Conservation (phyloP, 306 rosid species). For the Dryas drummondii region DNA sequence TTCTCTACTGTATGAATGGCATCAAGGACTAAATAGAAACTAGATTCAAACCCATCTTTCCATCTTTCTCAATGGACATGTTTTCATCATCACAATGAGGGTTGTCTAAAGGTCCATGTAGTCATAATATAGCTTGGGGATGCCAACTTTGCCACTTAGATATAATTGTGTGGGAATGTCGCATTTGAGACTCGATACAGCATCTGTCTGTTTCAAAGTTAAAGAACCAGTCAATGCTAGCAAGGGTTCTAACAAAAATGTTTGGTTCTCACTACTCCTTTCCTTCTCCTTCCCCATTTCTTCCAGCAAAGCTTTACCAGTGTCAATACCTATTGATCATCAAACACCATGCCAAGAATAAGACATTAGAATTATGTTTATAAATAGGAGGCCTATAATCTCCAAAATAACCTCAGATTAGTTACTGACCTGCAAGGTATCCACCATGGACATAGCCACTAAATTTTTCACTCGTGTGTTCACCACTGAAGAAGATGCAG, state of each 20-base stretch:
- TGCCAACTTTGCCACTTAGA: constrained; percentile 63
- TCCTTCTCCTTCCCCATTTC: constrained; percentile 68
- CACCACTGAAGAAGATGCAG: constrained; percentile 79
- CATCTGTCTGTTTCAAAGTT: constrained; percentile 54
- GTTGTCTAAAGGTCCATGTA: constrained; percentile 27
- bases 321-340: constrained; percentile 66
- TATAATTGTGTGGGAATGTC: constrained; percentile 75
- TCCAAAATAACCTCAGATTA: background rate
- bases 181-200: constrained; percentile 66
- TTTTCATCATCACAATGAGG: constrained; percentile 19
- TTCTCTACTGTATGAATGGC: constrained; percentile 32
- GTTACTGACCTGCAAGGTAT: constrained; percentile 65
- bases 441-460: constrained; percentile 95
- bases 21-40: constrained; percentile 23
- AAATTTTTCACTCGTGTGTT: constrained; percentile 86
- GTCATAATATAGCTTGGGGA: constrained; percentile 63
- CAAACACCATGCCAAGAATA: constrained; percentile 2
- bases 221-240: constrained; percentile 67
- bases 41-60: constrained; percentile 25
- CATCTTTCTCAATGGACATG: constrained; percentile 16
- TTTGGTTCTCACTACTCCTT: constrained; percentile 53
- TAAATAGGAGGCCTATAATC: background rate
- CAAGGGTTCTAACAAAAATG: constrained; percentile 65
- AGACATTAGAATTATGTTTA: background rate
- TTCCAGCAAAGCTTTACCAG: constrained; percentile 63